Evolutionary conservation across 371 early-diverging fungal species (phyloP).

Genomic region (Mortierella sp.): DNA sequence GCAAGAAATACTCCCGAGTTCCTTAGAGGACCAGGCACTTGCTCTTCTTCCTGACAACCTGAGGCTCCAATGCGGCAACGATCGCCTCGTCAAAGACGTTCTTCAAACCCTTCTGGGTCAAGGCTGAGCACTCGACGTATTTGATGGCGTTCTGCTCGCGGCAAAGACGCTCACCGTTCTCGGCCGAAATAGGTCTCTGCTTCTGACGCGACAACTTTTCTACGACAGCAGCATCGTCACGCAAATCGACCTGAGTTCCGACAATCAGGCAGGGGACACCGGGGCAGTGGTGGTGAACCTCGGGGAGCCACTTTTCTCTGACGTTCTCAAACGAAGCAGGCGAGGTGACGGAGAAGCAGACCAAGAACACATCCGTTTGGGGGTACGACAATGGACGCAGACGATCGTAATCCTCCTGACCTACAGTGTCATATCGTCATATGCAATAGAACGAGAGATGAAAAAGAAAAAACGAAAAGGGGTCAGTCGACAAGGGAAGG

Average conservation of each 20-base stretch:
- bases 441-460: conserved; percentile 9
- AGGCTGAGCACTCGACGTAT: conserved; percentile 98
- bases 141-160: conserved; percentile 94
- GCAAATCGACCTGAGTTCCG: conserved; percentile 96
- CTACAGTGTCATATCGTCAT: conserved; percentile 52
- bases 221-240: conserved; percentile 87
- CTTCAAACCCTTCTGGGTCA: conserved; percentile 96
- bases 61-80: conserved; percentile 97
- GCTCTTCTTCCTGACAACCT: conserved; percentile 81
- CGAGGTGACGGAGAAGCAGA: conserved; percentile 96
- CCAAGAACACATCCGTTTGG: conserved; percentile 95
- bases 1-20: neutral
- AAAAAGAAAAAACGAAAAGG: conserved; percentile 8
- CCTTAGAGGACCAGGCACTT: conserved; percentile 83
- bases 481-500: conserved; percentile 22
- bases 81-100: conserved; percentile 99
- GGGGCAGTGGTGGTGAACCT: conserved; percentile 97
- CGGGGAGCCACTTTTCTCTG: conserved; percentile 91
- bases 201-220: conserved; percentile 88
- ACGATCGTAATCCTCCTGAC: conserved; percentile 98
- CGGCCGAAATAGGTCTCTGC: conserved; percentile 86
- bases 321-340: conserved; percentile 95
- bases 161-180: conserved; percentile 90
- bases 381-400: conserved; percentile 96
- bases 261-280: conserved; percentile 97